Conservation (phyloP, 129 eudicot genomes). For the Saposhnikovia divaricata region DNA sequence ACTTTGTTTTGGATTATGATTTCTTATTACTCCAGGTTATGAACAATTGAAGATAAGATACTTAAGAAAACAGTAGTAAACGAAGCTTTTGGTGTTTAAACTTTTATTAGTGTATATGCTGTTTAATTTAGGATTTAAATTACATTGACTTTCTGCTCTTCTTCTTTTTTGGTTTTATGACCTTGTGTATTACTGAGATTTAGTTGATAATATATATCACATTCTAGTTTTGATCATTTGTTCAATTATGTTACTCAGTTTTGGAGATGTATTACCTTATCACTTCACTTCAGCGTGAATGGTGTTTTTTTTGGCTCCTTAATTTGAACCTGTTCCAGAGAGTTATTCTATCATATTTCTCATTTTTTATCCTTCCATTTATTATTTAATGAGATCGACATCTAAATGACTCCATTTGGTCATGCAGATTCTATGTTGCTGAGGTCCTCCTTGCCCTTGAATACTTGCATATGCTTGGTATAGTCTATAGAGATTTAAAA, state of each 20-base stretch:
- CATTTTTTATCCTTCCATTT: not conserved
- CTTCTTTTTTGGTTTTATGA: not conserved
- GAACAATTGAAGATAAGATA: not conserved
- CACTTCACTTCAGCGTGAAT: not conserved
- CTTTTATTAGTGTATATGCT: not conserved
- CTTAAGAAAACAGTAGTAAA: not conserved
- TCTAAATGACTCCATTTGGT: slow-evolving; percentile 1
- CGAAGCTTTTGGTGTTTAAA: not conserved
- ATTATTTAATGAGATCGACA: not conserved
- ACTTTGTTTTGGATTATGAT: not conserved
- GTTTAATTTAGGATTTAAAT: not conserved
- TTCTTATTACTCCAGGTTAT: not conserved
- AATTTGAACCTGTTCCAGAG: not conserved
- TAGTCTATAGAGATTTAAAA: slow-evolving; percentile 84
- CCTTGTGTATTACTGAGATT: not conserved
- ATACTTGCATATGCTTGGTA: slow-evolving; percentile 94
- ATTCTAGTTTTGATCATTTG: not conserved
- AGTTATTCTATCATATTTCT: not conserved
- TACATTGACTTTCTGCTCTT: not conserved
- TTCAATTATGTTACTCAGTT: not conserved
- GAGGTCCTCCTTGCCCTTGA: slow-evolving; percentile 97
- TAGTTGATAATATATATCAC: not conserved
- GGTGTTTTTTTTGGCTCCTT: not conserved
- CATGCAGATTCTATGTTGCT: slow-evolving; percentile 86
- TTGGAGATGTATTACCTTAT: not conserved